phyloP scores from a whole-genome alignment of 768 basidiomycete genomes.

The Pleurotus giganteus region DNA sequence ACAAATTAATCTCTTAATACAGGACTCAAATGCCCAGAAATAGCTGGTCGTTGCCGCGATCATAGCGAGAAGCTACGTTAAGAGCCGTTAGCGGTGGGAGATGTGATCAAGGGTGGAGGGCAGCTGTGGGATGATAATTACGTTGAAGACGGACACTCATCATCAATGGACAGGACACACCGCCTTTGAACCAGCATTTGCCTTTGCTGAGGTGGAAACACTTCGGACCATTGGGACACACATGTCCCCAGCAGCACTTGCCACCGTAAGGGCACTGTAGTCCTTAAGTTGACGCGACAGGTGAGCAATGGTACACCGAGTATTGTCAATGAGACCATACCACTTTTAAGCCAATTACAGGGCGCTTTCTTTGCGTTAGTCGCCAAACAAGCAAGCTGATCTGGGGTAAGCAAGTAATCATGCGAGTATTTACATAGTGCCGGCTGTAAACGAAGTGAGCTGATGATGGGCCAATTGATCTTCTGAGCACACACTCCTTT shows the following conservation, averaged over 20 bases:
- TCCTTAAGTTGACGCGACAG: constrained; percentile 35
- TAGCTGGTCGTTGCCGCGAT: neutral
- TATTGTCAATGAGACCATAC: constrained; percentile 34
- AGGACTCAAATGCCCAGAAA: neutral
- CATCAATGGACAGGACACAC: constrained; percentile 25
- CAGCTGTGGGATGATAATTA: constrained; percentile 14
- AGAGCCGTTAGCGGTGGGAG: neutral
- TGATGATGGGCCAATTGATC: neutral
- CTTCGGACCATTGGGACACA: constrained; percentile 75
- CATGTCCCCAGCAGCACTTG: constrained; percentile 80
- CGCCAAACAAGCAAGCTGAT: constrained; percentile 69
- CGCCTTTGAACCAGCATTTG: constrained; percentile 88
- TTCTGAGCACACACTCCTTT: constrained; percentile 52
- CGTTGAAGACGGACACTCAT: neutral
- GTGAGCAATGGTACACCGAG: neutral
- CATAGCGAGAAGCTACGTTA: neutral
- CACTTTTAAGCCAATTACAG: constrained; percentile 82
- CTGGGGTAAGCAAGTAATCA: constrained; percentile 69
- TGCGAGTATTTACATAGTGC: constrained; percentile 82
- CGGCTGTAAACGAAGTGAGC: constrained; percentile 30
- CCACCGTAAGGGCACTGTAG: constrained; percentile 74
- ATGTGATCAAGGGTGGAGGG: neutral
- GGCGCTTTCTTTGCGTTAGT: constrained; percentile 83
- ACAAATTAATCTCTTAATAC: neutral
- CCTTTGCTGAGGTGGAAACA: constrained; percentile 74